These are phyloP conservation scores for Hyphopichia wangnamkhiaoensis DNA, from an alignment of 1,139 yeast species.

Conservation along the genomic window DNA sequence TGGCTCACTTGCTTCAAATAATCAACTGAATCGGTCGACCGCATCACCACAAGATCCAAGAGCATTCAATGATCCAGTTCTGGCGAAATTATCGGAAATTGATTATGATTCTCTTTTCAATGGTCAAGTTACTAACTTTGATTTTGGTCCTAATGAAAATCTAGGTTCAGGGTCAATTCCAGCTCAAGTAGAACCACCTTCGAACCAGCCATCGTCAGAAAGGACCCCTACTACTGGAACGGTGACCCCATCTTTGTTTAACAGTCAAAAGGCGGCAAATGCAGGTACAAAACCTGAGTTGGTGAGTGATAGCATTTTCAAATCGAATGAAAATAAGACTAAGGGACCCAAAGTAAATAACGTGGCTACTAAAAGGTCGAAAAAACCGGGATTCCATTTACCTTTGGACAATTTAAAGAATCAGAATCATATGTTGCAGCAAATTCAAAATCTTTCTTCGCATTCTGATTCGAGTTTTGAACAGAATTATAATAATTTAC, in stretches of 20 bases:
- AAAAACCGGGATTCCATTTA: conserved; percentile 17
- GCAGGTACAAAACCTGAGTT: not conserved
- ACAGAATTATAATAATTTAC: conserved; percentile 12
- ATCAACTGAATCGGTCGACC: not conserved
- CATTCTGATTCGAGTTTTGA: conserved; percentile 12
- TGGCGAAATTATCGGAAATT: not conserved
- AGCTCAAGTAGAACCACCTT: conserved; percentile 1
- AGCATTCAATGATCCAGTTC: not conserved
- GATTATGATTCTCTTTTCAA: not conserved
- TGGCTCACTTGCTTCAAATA: not conserved
- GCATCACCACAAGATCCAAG: too few relatives aligned
- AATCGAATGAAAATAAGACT: not conserved
- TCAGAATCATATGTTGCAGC: conserved; percentile 9
- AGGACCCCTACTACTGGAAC: not conserved
- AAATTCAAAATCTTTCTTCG: conserved; percentile 10
- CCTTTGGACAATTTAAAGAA: conserved; percentile 17
- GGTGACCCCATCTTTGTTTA: not conserved
- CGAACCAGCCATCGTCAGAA: not conserved
- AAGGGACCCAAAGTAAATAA: not conserved
- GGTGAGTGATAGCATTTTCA: not conserved
- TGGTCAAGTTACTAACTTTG: not conserved
- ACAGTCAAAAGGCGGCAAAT: not conserved
- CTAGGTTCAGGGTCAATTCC: not conserved
- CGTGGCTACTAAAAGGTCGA: conserved; percentile 7
- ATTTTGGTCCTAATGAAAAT: not conserved